A percentile compares a stretch with the other conserved stretches of the same genome.
phyloP scores from a whole-genome alignment of 345 rosid species.

The Boechera retrofracta region DNA sequence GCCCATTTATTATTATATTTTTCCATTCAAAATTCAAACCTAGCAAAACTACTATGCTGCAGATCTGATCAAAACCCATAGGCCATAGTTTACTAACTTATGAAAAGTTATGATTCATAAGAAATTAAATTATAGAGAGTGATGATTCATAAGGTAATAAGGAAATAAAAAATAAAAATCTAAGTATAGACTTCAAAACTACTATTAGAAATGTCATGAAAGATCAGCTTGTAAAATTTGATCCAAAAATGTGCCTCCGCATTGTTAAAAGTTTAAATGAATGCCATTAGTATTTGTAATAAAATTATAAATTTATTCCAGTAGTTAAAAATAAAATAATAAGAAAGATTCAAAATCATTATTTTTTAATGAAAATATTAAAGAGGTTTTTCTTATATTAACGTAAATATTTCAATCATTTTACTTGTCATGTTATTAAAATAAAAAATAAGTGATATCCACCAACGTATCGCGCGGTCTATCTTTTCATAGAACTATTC shows the following conservation, averaged over 20 bases:
- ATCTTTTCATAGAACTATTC: constrained; percentile 5
- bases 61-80: background rate
- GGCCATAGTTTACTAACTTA: background rate
- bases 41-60: background rate
- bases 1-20: background rate
- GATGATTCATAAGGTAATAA: background rate
- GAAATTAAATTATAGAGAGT: background rate
- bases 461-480: background rate
- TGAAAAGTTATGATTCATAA: no score
- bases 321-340: no score
- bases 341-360: background rate
- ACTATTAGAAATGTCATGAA: background rate
- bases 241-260: background rate
- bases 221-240: background rate
- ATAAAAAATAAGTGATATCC: no score
- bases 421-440: no score
- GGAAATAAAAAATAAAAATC: background rate
- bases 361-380: no score
- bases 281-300: background rate
- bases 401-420: no score
- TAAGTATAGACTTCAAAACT: background rate
- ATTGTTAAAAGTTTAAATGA: background rate
- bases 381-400: no score
- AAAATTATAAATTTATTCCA: no score
- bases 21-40: background rate